These are phyloP conservation scores for Pseudogymnoascus verrucosus DNA, from an alignment of 2,329 filamentous ascomycete genomes.

Conservation along the genomic window DNA sequence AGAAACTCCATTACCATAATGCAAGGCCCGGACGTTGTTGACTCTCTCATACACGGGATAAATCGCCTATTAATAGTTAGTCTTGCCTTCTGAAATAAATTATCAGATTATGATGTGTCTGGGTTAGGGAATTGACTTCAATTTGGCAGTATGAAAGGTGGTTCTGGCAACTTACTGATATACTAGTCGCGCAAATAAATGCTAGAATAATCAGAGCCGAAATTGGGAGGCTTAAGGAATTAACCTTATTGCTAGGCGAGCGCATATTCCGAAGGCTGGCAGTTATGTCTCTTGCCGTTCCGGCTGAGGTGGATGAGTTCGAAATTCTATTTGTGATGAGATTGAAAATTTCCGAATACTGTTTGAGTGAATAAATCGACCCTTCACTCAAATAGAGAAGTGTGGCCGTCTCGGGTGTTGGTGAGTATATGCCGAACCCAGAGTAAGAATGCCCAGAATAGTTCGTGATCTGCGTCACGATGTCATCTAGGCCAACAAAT, in stretches of 20 bases:
- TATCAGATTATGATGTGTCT: not conserved
- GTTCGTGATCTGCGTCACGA: slow-evolving; percentile 17
- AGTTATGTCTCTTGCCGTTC: slow-evolving; percentile 12
- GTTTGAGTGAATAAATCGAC: not conserved
- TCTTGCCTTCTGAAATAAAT: not conserved
- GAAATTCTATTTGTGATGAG: slow-evolving; percentile 20
- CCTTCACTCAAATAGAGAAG: slow-evolving; percentile 14
- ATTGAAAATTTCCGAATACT: slow-evolving; percentile 13
- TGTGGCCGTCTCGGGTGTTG: slow-evolving; percentile 15
- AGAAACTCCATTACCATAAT: slow-evolving; percentile 24
- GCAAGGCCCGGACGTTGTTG: slow-evolving; percentile 21
- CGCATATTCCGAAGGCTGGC: slow-evolving; percentile 14
- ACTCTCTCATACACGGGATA: slow-evolving; percentile 22
- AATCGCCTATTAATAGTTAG: slow-evolving; percentile 11
- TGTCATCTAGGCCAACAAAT: slow-evolving; percentile 9
- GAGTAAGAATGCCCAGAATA: slow-evolving; percentile 1
- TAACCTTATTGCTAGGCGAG: slow-evolving; percentile 13
- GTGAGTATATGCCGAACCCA: slow-evolving; percentile 18
- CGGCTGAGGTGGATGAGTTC: slow-evolving; percentile 16
- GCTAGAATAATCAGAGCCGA: slow-evolving; percentile 17
- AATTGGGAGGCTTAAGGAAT: slow-evolving; percentile 15
- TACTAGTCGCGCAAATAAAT: slow-evolving; percentile 19
- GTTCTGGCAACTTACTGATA: slow-evolving; percentile 14
- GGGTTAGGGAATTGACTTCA: not conserved
- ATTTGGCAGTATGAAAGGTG: not conserved